phyloP scores from a whole-genome alignment of 75 land plant genomes.

The Selaginella moellendorffii region DNA sequence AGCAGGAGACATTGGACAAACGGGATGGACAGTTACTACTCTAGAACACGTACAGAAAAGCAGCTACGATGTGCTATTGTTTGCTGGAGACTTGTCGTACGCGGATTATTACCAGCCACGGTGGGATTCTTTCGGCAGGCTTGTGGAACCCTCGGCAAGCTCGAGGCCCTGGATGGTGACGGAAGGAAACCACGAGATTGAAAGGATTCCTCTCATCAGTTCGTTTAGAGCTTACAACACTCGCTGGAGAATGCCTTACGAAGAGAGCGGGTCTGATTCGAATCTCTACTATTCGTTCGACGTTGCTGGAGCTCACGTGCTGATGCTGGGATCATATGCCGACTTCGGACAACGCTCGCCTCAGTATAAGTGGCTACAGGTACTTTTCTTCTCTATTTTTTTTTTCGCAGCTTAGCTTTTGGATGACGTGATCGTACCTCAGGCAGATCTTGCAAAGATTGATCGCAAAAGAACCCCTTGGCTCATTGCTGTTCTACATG shows the following conservation, averaged over 20 bases:
- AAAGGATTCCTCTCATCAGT: slow-evolving; percentile 45
- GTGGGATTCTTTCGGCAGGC: slow-evolving; percentile 89
- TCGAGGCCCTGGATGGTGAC: slow-evolving; percentile 92
- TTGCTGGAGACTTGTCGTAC: slow-evolving; percentile 91
- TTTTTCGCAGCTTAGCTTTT: too few relatives aligned
- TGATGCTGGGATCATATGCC: slow-evolving; percentile 94
- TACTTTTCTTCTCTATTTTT: slow-evolving; percentile 7
- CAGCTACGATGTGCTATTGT: slow-evolving; percentile 63
- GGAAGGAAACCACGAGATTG: slow-evolving; percentile 90
- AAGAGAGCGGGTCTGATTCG: slow-evolving; percentile 87
- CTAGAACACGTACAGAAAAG: slow-evolving; percentile 52
- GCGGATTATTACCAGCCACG: slow-evolving; percentile 69
- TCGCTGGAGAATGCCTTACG: slow-evolving; percentile 86
- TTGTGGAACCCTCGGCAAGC: slow-evolving; percentile 77
- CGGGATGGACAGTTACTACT: slow-evolving; percentile 69
- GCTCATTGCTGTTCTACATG: slow-evolving; percentile 65
- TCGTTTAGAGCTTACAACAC: slow-evolving; percentile 65
- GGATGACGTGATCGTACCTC: too few relatives aligned
- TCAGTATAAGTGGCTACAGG: slow-evolving; percentile 87
- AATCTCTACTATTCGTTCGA: slow-evolving; percentile 96
- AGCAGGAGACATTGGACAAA: slow-evolving; percentile 90
- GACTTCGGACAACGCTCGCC: slow-evolving; percentile 56
- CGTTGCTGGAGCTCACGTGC: slow-evolving; percentile 69
- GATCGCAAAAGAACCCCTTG: slow-evolving; percentile 60
- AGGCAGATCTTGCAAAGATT: slow-evolving; percentile 48